Conservation (phyloP, 2,329 filamentous ascomycete species). For the Cordyceps fumosorosea region DNA sequence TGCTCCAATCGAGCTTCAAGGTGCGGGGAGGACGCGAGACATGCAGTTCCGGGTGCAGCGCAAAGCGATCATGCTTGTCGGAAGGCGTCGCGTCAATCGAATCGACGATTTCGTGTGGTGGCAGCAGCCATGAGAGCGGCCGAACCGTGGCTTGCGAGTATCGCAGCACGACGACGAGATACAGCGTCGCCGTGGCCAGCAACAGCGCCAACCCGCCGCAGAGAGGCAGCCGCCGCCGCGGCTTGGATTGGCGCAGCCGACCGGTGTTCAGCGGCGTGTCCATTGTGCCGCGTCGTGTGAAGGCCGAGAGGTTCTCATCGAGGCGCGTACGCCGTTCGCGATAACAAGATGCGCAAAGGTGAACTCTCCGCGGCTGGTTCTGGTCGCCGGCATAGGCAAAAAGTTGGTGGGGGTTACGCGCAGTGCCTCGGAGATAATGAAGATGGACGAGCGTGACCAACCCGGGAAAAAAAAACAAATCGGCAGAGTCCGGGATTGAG, state of each 20-base stretch:
- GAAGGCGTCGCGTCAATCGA: background rate
- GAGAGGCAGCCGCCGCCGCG: background rate
- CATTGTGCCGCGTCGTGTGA: background rate
- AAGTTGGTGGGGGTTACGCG: too few relatives aligned
- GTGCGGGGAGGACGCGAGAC: constrained; percentile 6
- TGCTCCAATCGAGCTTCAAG: constrained; percentile 9
- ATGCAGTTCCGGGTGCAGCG: constrained; percentile 11
- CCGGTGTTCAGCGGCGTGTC: background rate
- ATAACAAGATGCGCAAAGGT: background rate
- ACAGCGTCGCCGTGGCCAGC: background rate
- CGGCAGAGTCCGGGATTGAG: background rate
- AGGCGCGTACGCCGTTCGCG: background rate
- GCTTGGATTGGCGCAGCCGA: background rate
- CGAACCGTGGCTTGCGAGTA: background rate
- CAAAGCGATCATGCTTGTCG: background rate
- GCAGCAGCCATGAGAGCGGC: background rate
- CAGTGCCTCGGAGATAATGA: too few relatives aligned
- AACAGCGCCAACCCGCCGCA: constrained; percentile 7
- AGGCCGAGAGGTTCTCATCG: background rate
- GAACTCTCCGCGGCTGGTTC: too few relatives aligned
- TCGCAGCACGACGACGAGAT: background rate
- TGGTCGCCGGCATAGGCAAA: too few relatives aligned
- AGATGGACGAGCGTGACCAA: too few relatives aligned
- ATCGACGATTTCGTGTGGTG: background rate
- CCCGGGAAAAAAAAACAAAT: too few relatives aligned